Evolutionary conservation across 2,329 filamentous ascomycete species (phyloP).

Genomic region (Aspergillus tubingensis): DNA sequence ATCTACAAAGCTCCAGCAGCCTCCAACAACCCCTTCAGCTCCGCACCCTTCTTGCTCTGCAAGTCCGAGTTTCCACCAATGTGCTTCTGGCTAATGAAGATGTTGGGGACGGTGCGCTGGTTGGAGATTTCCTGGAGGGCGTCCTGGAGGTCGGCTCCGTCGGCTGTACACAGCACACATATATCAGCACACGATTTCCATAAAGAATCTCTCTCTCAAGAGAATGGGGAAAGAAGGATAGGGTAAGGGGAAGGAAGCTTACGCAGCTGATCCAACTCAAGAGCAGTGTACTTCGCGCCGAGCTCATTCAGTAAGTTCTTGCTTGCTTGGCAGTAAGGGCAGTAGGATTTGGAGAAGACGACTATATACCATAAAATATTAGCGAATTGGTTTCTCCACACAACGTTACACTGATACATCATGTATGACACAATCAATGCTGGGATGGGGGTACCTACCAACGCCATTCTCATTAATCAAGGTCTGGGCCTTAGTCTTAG

Average conservation of each 20-base stretch:
- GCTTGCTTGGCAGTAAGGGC: conserved; percentile 82
- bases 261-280: conserved; percentile 87
- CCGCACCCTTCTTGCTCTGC: conserved; percentile 60
- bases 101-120: conserved; percentile 92
- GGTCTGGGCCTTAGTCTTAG: conserved; percentile 77
- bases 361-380: conserved; percentile 45
- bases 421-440: background rate
- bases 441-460: conserved; percentile 53
- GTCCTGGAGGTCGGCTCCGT: conserved; percentile 79
- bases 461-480: conserved; percentile 90
- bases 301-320: conserved; percentile 72
- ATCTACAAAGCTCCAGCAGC: conserved; percentile 64
- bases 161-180: conserved; percentile 50
- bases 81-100: conserved; percentile 87
- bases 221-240: no score
- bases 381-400: background rate
- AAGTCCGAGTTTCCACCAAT: conserved; percentile 96
- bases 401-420: background rate
- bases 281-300: conserved; percentile 70
- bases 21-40: conserved; percentile 66
- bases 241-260: conserved; percentile 42
- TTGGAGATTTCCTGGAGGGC: conserved; percentile 77
- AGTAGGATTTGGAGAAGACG: conserved; percentile 96
- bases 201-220: no score
- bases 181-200: no score